Evolutionary conservation across 768 basidiomycete species (phyloP), one percentile per base, ranked within the genome.

Genomic region (Lentinula detonsa): DNA sequence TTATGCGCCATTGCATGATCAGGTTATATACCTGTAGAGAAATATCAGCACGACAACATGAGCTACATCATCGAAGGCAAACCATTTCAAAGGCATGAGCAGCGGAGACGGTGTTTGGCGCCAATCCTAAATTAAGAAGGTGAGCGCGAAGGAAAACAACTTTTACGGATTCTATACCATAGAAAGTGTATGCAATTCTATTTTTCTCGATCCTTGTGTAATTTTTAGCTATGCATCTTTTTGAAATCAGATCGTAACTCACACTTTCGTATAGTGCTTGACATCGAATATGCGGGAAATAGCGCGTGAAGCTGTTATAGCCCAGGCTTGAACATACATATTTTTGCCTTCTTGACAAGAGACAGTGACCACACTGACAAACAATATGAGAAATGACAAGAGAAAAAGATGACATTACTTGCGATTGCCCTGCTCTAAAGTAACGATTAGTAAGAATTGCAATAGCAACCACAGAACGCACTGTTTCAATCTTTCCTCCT

Each of bases 401-500:
- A 48, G 18, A 7, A 48, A 18, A 48, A 48, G 7, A 23, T 5
- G 8, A 9, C 46, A 8, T 48, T 7, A 48, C 18, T 48, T 23
- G n/a, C 46, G 46, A 48, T 21, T 48, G 46, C 8, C 46, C 46
- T 9, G 46, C 46, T 48, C 46, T 48, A 21, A 48, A 48, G n/a
- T 23, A 21, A 23, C 21, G 21, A 23, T 21, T 23, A 9, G 46
- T 48, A 3, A 8, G 46, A 9, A 4, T 9, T 18, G 8, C 9
- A 8, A 23, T 21, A n/a, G 46, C n/a, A 9, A 7, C 5, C 6
- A 66, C 57, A 40, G 59, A 62, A 45, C 70, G 69, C 23, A 65
- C 70, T 70, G 65, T 62, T 72, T 67, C 15, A 70, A 57, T 43
- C 63, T 67, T 42, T 71, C 69, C 3, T 66, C 61, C 10, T 68